phyloP scores from a whole-genome alignment of 2,329 filamentous ascomycete species.

The Blumeria hordei region DNA sequence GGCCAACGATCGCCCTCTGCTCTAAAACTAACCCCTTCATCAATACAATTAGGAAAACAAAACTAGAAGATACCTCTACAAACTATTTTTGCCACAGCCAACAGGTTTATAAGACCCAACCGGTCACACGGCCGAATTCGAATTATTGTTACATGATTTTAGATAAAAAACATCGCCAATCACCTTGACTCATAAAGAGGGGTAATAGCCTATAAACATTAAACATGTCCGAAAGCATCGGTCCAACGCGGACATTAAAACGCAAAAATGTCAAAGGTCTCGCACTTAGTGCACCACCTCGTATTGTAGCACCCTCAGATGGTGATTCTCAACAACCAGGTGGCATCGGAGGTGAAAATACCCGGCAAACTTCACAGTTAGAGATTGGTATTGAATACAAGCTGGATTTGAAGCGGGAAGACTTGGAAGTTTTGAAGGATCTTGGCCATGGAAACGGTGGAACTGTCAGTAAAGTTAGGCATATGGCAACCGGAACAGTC shows the following conservation, averaged over 20 bases:
- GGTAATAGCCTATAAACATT: background rate
- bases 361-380: conserved; percentile 39
- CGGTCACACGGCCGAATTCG: no score
- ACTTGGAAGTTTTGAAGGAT: conserved; percentile 81
- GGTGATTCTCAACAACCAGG: conserved; percentile 39
- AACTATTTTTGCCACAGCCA: no score
- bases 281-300: conserved; percentile 56
- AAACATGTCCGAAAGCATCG: conserved; percentile 30
- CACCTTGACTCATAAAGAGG: background rate
- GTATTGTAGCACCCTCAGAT: conserved; percentile 46
- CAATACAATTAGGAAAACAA: background rate
- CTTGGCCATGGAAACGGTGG: conserved; percentile 90
- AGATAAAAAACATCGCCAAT: background rate
- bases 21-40: background rate
- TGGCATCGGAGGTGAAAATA: conserved; percentile 30
- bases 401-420: conserved; percentile 72
- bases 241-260: conserved; percentile 67
- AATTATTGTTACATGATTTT: background rate
- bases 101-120: no score
- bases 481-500: conserved; percentile 78
- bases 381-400: conserved; percentile 98
- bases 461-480: conserved; percentile 93
- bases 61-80: no score
- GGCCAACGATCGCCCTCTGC: background rate
- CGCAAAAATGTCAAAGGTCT: conserved; percentile 97